Base-by-base conservation (phyloP, 1,284 basidiomycete genomes). In the Ganoderma boninense region DNA sequence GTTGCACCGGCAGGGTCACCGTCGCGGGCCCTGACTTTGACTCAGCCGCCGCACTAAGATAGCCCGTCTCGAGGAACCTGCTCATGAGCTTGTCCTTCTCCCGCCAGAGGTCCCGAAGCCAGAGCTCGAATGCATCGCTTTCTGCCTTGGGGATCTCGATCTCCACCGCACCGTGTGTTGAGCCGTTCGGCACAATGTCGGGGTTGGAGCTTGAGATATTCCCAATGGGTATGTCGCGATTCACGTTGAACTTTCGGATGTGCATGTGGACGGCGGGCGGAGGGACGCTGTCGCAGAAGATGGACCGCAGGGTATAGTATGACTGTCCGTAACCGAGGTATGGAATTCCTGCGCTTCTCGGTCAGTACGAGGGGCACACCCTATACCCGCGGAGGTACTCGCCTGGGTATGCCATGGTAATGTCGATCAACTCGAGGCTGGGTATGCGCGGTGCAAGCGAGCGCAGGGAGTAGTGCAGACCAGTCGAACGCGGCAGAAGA, bases 361-460 rank as follows among this genome's bases (percentile, higher is more conserved):
- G 16, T 42, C 13, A 60, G 65, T n/a, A 40, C 11, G 52, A 38
- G 56, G 52, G 5, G 35, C n/a, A 42, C 23, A 7, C 42, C 38
- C 23, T 42, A 44, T 13, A 14, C 40, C 42, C 35, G 44, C n/a
- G 57, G 23, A 54, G 63, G 46, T 44, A 67, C 82, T 75, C 79
- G 85, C 96, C 97, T 67, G 97, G 96, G 81, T 98, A 98, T 23
- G 93, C 89, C 72, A 97, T 87, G 0, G 97, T 98, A 59, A 97
- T 84, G 78, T 97, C 96, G n/a, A 98, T 84, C 23, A 99, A 82
- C 75, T 92, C 89, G 71, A 99, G 84, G 70, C 88, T 87, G 26
- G 92, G 92, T 56, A 97, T 87, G 65, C 92, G 88, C 23, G 94
- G 92, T 11, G 90, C 86, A 11, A 99, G 87, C 0, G 95, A 92